A percentile compares a stretch with the other conserved stretches of the same genome.
phyloP scores from a whole-genome alignment of 192 early-diverging fungal species.

The Allomyces javanicus region DNA sequence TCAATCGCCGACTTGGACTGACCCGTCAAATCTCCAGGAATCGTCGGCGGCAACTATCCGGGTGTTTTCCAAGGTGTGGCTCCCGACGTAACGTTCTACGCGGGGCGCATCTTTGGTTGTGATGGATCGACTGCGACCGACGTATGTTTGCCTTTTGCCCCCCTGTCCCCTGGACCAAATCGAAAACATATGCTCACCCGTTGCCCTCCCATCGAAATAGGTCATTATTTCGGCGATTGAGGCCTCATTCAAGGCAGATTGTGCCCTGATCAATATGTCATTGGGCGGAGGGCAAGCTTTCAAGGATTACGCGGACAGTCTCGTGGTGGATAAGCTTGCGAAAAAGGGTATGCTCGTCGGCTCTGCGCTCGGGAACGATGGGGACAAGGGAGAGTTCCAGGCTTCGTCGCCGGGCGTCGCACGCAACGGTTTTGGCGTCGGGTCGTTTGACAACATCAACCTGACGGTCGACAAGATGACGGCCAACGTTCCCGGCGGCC shows the following conservation, averaged over 20 bases:
- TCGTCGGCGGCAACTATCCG: not conserved
- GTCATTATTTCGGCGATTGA: slow-evolving; percentile 39
- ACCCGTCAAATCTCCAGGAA: too few species aligned
- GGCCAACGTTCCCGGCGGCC: not conserved
- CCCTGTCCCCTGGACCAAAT: too few species aligned
- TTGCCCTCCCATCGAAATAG: slow-evolving; percentile 5
- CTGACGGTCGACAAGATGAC: not conserved
- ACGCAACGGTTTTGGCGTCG: slow-evolving; percentile 32
- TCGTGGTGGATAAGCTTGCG: slow-evolving; percentile 20
- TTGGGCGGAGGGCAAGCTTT: slow-evolving; percentile 33
- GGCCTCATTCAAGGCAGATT: too few species aligned
- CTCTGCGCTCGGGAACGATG: slow-evolving; percentile 58
- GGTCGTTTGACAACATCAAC: slow-evolving; percentile 18
- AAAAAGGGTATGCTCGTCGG: slow-evolving; percentile 33
- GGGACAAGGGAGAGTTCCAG: slow-evolving; percentile 31
- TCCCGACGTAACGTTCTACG: slow-evolving; percentile 41
- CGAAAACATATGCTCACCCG: too few species aligned
- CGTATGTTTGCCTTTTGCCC: too few species aligned
- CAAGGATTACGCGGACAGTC: slow-evolving; percentile 25
- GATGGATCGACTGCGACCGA: slow-evolving; percentile 14
- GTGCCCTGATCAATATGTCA: slow-evolving; percentile 44
- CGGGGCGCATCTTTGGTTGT: slow-evolving; percentile 44
- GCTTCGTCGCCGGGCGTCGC: slow-evolving; percentile 27
- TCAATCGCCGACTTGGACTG: too few species aligned
- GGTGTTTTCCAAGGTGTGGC: slow-evolving; percentile 36